Percentiles rank a stretch among this genome's conserved stretches.
phyloP scores from a whole-genome alignment of 2,329 filamentous ascomycete species.

The Penicillium brasilianum region DNA sequence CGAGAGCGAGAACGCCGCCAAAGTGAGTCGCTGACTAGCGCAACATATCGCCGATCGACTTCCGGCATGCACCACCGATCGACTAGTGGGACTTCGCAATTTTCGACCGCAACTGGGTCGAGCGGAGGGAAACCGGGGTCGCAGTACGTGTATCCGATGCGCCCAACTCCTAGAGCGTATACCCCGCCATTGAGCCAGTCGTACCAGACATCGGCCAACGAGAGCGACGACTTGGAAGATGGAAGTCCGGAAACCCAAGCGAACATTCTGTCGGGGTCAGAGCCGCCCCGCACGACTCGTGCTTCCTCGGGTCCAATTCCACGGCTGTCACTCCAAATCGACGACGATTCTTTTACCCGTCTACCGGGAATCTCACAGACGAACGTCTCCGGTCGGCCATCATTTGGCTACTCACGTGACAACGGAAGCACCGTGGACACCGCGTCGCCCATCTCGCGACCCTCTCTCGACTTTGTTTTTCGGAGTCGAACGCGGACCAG shows the following conservation, averaged over 20 bases:
- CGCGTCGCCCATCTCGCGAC: constrained; percentile 58
- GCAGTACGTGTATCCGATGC: constrained; percentile 61
- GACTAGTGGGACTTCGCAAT: constrained; percentile 60
- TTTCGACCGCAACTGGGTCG: constrained; percentile 54
- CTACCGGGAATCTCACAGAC: constrained; percentile 59
- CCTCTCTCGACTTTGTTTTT: constrained; percentile 62
- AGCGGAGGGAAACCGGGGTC: constrained; percentile 55
- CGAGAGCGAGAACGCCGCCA: constrained; percentile 36
- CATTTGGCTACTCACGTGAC: constrained; percentile 55
- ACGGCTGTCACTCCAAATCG: constrained; percentile 44
- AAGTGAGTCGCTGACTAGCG: constrained; percentile 47
- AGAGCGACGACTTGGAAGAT: constrained; percentile 51
- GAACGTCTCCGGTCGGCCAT: constrained; percentile 55
- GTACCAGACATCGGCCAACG: constrained; percentile 55
- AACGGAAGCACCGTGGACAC: constrained; percentile 57
- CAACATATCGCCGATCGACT: constrained; percentile 46
- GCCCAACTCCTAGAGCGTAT: constrained; percentile 60
- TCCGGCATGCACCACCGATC: constrained; percentile 56
- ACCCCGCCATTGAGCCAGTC: constrained; percentile 59
- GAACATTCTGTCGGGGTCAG: constrained; percentile 23
- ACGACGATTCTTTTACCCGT: constrained; percentile 51
- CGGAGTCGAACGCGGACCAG: constrained; percentile 56
- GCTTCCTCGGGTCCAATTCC: constrained; percentile 38
- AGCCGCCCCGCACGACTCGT: constrained; percentile 40
- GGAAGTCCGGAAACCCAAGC: constrained; percentile 53